Evolutionary conservation across 257 asterid species (phyloP).

Genomic region (Petunia secreta): DNA sequence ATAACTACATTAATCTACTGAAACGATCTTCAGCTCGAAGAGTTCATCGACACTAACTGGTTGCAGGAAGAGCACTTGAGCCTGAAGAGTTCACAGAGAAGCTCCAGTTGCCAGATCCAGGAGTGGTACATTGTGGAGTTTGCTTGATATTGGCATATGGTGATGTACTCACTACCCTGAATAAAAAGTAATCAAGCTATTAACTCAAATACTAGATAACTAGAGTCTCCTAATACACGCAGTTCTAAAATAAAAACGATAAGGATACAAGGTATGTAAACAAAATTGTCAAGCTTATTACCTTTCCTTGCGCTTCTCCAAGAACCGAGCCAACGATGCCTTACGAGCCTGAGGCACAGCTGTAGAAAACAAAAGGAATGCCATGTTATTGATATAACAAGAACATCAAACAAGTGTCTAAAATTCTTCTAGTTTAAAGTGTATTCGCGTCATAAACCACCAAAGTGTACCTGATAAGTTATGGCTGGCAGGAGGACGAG

Average conservation of each 20-base stretch:
- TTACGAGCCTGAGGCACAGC: constrained; percentile 87
- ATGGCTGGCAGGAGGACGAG: constrained; percentile 39
- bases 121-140: constrained; percentile 36
- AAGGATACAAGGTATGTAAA: not conserved
- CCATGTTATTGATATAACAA: not conserved
- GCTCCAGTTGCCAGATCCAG: constrained; percentile 33
- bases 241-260: too few species aligned
- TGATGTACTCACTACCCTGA: constrained; percentile 44
- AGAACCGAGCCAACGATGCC: constrained; percentile 78
- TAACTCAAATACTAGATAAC: not conserved
- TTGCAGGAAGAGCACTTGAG: constrained; percentile 42
- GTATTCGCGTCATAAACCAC: not conserved
- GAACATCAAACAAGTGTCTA: not conserved
- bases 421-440: not conserved
- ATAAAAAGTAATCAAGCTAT: not conserved
- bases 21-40: not conserved
- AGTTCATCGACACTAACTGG: constrained; percentile 19
- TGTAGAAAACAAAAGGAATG: constrained; percentile 30
- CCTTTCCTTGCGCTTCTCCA: constrained; percentile 96
- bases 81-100: constrained; percentile 39
- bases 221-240: not conserved
- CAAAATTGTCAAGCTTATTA: too few species aligned
- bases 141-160: constrained; percentile 46
- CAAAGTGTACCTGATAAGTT: constrained; percentile 50
- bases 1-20: not conserved